Percentiles rank a stretch among this genome's conserved stretches.
Conservation (phyloP, 83 land plant genomes). For the Picea abies region DNA sequence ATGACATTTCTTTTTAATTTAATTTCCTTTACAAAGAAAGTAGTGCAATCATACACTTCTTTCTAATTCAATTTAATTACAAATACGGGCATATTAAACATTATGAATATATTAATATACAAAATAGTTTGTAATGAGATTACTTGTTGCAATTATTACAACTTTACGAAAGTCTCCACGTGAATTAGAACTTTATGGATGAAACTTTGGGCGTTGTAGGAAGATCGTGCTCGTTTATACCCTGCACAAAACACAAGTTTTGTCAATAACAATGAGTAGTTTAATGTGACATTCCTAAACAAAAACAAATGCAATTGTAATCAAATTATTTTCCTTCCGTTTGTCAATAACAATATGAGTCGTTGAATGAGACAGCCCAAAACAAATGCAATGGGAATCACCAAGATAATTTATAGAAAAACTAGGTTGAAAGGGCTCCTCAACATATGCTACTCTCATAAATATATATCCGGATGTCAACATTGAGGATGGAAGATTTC, state of each 20-base stretch:
- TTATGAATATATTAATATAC: too few relatives aligned
- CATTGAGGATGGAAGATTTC: not conserved
- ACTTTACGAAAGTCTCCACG: not conserved
- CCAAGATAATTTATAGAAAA: not conserved
- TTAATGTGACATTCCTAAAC: not conserved
- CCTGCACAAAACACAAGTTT: slow-evolving; percentile 27
- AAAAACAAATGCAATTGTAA: not conserved
- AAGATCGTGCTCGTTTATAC: slow-evolving; percentile 44
- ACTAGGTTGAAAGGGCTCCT: not conserved
- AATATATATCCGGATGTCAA: not conserved
- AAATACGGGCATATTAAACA: too few relatives aligned
- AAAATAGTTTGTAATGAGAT: too few relatives aligned
- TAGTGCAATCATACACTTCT: too few relatives aligned
- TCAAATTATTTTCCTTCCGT: not conserved
- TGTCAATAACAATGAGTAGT: not conserved
- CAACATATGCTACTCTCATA: not conserved
- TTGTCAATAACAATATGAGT: not conserved
- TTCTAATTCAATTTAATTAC: too few relatives aligned
- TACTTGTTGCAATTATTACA: too few relatives aligned
- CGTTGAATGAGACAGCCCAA: not conserved
- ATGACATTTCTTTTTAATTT: too few relatives aligned
- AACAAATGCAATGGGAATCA: not conserved
- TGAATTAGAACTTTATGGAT: not conserved
- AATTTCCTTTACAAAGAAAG: too few relatives aligned
- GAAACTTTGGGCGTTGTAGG: slow-evolving; percentile 43